Percentiles rank a stretch among this genome's conserved stretches.
Conservation (phyloP, 106 monocot genomes). For the Allium cepa region DNA sequence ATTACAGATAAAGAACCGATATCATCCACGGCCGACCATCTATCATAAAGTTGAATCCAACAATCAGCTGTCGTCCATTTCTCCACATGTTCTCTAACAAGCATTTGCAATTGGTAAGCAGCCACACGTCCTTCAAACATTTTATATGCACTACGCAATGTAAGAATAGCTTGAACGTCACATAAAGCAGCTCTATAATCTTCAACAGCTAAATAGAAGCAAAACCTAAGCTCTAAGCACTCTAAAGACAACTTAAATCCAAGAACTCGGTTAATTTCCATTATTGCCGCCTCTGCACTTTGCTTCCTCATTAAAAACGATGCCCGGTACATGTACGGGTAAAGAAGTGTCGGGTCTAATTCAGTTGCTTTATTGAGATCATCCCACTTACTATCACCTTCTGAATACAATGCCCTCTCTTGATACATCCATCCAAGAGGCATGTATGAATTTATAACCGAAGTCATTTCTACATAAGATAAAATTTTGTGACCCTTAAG, state of each 20-base stretch:
- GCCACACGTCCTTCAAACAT: slow-evolving; percentile 92
- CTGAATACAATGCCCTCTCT: slow-evolving; percentile 75
- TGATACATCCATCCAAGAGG: slow-evolving; percentile 96
- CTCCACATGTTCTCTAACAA: slow-evolving; percentile 80
- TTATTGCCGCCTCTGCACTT: slow-evolving; percentile 50
- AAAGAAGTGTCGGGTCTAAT: slow-evolving; percentile 78
- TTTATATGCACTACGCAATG: slow-evolving; percentile 60
- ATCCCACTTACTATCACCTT: slow-evolving; percentile 59
- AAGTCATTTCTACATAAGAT: slow-evolving; percentile 70
- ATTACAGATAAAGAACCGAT: slow-evolving; percentile 97
- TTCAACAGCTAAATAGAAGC: slow-evolving; percentile 77
- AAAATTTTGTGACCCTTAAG: slow-evolving; percentile 39
- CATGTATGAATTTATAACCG: slow-evolving; percentile 49
- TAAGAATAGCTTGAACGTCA: slow-evolving; percentile 88
- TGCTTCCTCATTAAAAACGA: slow-evolving; percentile 77
- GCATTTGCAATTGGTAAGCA: slow-evolving; percentile 57
- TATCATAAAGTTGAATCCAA: slow-evolving; percentile 94
- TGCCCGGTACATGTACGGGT: slow-evolving; percentile 97
- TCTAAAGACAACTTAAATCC: slow-evolving; percentile 85
- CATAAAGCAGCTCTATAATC: slow-evolving; percentile 74
- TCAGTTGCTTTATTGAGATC: slow-evolving; percentile 87
- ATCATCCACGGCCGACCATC: slow-evolving; percentile 97
- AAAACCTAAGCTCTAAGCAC: slow-evolving; percentile 81
- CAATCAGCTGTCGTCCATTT: slow-evolving; percentile 95
- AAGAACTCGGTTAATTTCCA: slow-evolving; percentile 76